Conservation (phyloP, 805 yeast genomes). For the Grigorovia transvaalensis region DNA sequence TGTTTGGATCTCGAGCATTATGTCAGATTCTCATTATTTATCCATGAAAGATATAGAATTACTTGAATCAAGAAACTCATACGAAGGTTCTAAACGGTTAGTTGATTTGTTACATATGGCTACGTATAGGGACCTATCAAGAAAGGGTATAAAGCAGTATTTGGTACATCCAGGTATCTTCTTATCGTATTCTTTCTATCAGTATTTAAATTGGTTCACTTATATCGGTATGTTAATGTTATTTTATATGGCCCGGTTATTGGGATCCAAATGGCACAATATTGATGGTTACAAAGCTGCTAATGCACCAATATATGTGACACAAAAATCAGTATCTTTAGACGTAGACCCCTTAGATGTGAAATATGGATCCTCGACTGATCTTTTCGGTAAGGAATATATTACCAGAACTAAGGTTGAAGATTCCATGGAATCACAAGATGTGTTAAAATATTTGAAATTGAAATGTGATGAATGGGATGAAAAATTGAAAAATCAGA, state of each 20-base stretch:
- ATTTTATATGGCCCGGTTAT: slow-evolving; percentile 70
- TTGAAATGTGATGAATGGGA: slow-evolving; percentile 60
- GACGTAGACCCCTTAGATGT: slow-evolving; percentile 36
- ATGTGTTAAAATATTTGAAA: slow-evolving; percentile 57
- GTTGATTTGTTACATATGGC: slow-evolving; percentile 77
- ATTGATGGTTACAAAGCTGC: slow-evolving; percentile 86
- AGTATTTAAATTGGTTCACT: slow-evolving; percentile 66
- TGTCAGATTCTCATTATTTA: slow-evolving; percentile 66
- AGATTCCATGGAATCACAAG: slow-evolving; percentile 54
- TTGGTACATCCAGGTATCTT: slow-evolving; percentile 92
- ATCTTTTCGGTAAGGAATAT: slow-evolving; percentile 53
- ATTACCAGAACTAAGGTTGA: slow-evolving; percentile 48
- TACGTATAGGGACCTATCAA: slow-evolving; percentile 42
- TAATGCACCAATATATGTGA: slow-evolving; percentile 69
- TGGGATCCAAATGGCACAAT: slow-evolving; percentile 85
- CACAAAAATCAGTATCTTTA: slow-evolving; percentile 39
- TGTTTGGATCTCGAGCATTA: slow-evolving; percentile 78
- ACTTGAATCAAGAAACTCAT: slow-evolving; percentile 51
- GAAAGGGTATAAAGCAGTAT: slow-evolving; percentile 55
- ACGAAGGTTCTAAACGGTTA: slow-evolving; percentile 85
- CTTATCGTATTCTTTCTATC: slow-evolving; percentile 68
- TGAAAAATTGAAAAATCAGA: slow-evolving; percentile 60
- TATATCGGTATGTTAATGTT: slow-evolving; percentile 77
- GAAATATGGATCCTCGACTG: slow-evolving; percentile 66
- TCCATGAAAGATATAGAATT: slow-evolving; percentile 70